Conservation (phyloP, 306 rosid species). For the Vachellia collinsii region DNA sequence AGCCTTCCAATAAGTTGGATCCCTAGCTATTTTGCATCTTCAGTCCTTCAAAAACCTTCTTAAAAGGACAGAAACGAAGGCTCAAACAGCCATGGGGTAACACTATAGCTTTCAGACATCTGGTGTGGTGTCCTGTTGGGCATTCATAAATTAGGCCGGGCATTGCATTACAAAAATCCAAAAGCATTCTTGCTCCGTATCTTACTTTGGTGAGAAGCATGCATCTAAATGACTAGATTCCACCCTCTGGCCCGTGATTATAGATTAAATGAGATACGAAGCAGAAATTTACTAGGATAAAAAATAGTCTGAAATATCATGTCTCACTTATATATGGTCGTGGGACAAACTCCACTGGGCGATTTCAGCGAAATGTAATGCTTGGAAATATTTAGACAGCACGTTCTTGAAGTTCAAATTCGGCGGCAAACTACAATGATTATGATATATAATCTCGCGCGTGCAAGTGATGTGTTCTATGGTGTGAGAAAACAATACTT, state of each 20-base stretch:
- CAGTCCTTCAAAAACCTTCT: not conserved
- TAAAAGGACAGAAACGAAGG: conserved; percentile 17
- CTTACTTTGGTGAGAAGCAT: not conserved
- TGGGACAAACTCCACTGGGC: no score
- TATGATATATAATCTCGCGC: not conserved
- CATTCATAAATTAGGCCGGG: not conserved
- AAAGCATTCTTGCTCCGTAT: not conserved
- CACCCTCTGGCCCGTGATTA: not conserved
- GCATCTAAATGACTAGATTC: not conserved
- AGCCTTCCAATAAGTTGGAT: not conserved
- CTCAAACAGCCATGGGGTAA: not conserved
- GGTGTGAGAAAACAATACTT: not conserved
- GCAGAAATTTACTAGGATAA: not conserved
- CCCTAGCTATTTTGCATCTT: not conserved
- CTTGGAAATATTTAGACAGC: not conserved
- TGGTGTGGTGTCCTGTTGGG: not conserved
- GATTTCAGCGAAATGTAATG: not conserved
- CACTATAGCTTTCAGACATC: not conserved
- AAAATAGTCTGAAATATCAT: not conserved
- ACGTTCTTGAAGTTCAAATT: conserved; percentile 17
- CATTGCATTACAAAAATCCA: not conserved
- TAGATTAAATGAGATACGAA: not conserved
- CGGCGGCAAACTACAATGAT: not conserved
- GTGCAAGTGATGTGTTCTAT: not conserved
- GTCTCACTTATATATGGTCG: not conserved